Conservation (phyloP, 2,329 filamentous ascomycete genomes). For the Apiospora aurea region DNA sequence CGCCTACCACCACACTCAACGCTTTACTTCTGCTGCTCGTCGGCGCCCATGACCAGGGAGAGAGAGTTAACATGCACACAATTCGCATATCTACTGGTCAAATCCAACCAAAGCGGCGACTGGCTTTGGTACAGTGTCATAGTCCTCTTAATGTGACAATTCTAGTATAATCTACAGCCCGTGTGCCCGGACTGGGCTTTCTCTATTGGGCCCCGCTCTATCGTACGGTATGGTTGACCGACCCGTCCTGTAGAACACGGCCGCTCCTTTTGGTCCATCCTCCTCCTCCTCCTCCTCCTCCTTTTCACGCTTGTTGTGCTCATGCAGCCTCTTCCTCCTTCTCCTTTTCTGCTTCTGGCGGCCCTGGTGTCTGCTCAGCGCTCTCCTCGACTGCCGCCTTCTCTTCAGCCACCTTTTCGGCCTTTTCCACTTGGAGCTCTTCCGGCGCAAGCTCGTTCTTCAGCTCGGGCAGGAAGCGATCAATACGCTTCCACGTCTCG, state of each 20-base stretch:
- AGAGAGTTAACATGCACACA: neutral
- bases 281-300: neutral
- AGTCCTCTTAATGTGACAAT: neutral
- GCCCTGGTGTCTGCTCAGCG: neutral
- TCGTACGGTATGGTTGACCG: neutral
- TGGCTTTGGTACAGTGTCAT: neutral
- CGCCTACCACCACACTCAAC: neutral
- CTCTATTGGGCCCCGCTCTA: constrained; percentile 7
- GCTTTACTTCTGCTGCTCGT: neutral
- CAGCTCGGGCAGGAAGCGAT: constrained; percentile 69
- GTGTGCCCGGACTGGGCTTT: neutral
- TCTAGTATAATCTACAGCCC: constrained; percentile 15
- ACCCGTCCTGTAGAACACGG: neutral
- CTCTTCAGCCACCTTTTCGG: neutral
- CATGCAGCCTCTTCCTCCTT: neutral
- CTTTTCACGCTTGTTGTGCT: neutral
- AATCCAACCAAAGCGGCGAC: neutral
- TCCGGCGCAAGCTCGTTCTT: constrained; percentile 64
- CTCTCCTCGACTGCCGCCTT: neutral
- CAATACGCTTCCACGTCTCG: constrained; percentile 71
- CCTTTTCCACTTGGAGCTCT: constrained; percentile 36
- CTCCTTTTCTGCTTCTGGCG: neutral
- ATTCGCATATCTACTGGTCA: neutral
- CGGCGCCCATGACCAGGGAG: neutral
- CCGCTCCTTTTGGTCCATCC: constrained; percentile 1